Base-by-base conservation (phyloP, 768 basidiomycete species). In the Mrakia blollopis region DNA sequence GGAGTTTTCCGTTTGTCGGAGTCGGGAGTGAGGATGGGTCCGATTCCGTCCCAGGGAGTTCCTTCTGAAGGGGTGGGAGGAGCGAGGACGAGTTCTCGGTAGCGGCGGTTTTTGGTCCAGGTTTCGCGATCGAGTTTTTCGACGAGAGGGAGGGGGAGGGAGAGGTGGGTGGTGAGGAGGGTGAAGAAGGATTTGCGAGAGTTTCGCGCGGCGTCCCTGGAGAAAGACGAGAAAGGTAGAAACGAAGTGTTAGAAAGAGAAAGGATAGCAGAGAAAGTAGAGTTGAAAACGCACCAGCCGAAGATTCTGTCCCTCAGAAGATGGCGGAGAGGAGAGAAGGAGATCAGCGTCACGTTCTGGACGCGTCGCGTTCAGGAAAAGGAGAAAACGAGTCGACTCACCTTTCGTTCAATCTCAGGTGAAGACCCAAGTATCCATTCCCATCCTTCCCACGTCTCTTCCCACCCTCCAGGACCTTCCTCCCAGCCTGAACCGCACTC, bases 331-430 rank as follows among this genome's bases (percentile, higher is more conserved):
- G 47, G 39, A 69, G 35, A n/a, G 23, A 69, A 41, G 44, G 23
- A n/a, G 41, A 41, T 47, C 25, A 69, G 68, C 37, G 30, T n/a
- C 21, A 3, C 35, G 68, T 28, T 9, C 18, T 80, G 47, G 47
- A 50, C 47, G 47, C 47, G 47, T 9, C 86, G n/a, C n/a, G 85
- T 16, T 85, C 83, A 25, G 78, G 80, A 78, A 83, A 84, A 81
- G n/a, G 92, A 94, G 0, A 84, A 79, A 1, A 23, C 32, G 30
- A 10, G 16, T 47, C 14, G 39, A 35, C 69, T 47, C 28, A 71
- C 69, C 91, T 90, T 79, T 92, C 91, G 6, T 89, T 89, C 10
- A 91, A 80, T 10, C 92, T 88, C 2, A 93, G 81, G 80, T 93
- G 91, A 3, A 87, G 87, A 1, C 87, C 90, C 30, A 91, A 81